These are phyloP conservation scores for Alternaria viburni DNA, from an alignment of 2,329 filamentous ascomycete genomes.

Conservation along the genomic window DNA sequence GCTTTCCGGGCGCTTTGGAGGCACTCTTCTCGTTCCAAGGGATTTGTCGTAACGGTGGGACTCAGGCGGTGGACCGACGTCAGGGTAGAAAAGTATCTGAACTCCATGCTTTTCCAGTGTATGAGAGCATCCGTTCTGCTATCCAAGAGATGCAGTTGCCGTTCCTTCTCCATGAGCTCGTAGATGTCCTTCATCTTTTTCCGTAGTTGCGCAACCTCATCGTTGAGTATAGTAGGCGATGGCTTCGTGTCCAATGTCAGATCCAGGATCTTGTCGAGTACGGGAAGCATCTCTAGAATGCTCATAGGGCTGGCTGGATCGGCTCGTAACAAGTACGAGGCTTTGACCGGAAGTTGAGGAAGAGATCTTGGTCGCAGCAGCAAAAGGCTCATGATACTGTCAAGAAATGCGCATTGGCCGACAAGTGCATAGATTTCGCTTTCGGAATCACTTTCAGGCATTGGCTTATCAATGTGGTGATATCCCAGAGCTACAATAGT, in stretches of 20 bases:
- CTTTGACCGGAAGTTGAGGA: conserved; percentile 32
- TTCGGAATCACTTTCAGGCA: conserved; percentile 25
- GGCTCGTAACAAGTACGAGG: conserved; percentile 30
- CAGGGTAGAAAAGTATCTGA: conserved; percentile 42
- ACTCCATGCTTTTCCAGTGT: conserved; percentile 43
- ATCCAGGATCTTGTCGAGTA: conserved; percentile 38
- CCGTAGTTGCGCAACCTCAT: conserved; percentile 30
- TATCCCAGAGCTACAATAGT: conserved; percentile 41
- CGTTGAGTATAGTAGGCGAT: conserved; percentile 16
- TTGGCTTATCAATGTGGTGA: conserved; percentile 26
- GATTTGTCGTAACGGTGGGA: conserved; percentile 35
- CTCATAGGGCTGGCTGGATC: conserved; percentile 33
- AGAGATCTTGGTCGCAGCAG: conserved; percentile 39
- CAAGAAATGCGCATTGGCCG: conserved; percentile 41
- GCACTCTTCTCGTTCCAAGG: conserved; percentile 39
- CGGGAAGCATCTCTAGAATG: conserved; percentile 35
- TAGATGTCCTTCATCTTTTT: conserved; percentile 32
- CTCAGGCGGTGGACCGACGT: conserved; percentile 42
- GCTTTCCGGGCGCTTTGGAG: conserved; percentile 40
- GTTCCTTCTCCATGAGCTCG: conserved; percentile 27
- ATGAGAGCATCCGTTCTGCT: conserved; percentile 30
- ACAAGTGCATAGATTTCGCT: conserved; percentile 37
- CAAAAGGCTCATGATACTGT: conserved; percentile 39
- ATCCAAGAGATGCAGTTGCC: conserved; percentile 23
- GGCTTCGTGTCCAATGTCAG: conserved; percentile 28